A percentile compares a stretch with the other conserved stretches of the same genome.
Conservation (phyloP, 371 early-diverging fungal species). For the Apophysomyces variabilis region DNA sequence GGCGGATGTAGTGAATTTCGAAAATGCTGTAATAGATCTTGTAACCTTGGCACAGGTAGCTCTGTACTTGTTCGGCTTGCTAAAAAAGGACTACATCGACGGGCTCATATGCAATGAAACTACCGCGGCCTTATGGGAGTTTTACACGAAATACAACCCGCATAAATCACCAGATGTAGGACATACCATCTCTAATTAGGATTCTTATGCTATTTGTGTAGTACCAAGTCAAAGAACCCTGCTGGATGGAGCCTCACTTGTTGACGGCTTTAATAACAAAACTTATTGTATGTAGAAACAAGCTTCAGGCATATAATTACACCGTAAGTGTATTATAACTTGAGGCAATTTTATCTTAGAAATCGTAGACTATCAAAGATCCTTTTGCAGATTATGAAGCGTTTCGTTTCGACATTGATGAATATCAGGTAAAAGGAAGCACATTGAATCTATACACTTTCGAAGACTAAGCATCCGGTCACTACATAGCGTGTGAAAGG, state of each 20-base stretch:
- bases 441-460: background rate
- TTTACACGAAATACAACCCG: constrained; percentile 54
- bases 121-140: constrained; percentile 51
- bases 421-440: constrained; percentile 52
- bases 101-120: constrained; percentile 69
- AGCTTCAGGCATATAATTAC: constrained; percentile 61
- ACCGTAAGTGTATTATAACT: constrained; percentile 40
- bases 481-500: constrained; percentile 32
- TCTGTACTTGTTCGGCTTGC: constrained; percentile 55
- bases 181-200: background rate
- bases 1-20: constrained; percentile 58
- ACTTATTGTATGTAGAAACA: constrained; percentile 57
- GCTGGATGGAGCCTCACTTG: constrained; percentile 63
- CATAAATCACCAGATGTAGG: constrained; percentile 55
- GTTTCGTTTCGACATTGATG: constrained; percentile 55
- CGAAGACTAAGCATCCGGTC: background rate
- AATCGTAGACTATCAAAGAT: constrained; percentile 56
- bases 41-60: constrained; percentile 60
- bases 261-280: constrained; percentile 64
- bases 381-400: constrained; percentile 64
- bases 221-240: constrained; percentile 46
- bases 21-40: constrained; percentile 60
- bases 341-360: background rate
- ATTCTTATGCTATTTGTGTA: constrained; percentile 4
- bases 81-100: constrained; percentile 57